These are phyloP conservation scores for Trichoderma afroharzianum DNA, from an alignment of 2,329 filamentous ascomycete species.

Conservation along the genomic window DNA sequence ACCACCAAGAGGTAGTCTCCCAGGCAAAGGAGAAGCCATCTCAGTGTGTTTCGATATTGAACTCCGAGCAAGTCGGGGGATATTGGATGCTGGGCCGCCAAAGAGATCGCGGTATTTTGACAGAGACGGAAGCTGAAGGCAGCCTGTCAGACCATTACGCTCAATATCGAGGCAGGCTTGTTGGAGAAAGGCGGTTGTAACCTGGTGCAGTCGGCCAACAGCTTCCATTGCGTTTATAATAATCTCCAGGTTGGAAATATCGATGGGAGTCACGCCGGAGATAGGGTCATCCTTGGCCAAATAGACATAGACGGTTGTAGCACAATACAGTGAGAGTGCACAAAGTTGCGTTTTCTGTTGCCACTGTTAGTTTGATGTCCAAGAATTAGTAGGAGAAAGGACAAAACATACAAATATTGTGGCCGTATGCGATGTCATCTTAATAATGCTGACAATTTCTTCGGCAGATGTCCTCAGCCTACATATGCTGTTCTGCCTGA, in stretches of 20 bases:
- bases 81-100: slow-evolving; percentile 33
- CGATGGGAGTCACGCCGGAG: slow-evolving; percentile 50
- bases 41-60: slow-evolving; percentile 40
- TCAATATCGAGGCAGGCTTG: slow-evolving; percentile 83
- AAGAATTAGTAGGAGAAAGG: background rate
- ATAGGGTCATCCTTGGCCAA: slow-evolving; percentile 65
- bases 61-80: slow-evolving; percentile 48
- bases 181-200: slow-evolving; percentile 80
- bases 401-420: slow-evolving; percentile 56
- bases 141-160: slow-evolving; percentile 38
- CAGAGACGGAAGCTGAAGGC: slow-evolving; percentile 36
- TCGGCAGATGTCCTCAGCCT: slow-evolving; percentile 76
- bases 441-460: slow-evolving; percentile 81
- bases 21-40: slow-evolving; percentile 41
- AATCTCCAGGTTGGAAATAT: slow-evolving; percentile 61
- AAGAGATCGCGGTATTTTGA: slow-evolving; percentile 32
- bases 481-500: slow-evolving; percentile 67
- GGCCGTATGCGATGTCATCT: slow-evolving; percentile 69
- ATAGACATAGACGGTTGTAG: slow-evolving; percentile 78
- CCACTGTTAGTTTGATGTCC: background rate
- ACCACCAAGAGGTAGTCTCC: slow-evolving; percentile 39
- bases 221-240: slow-evolving; percentile 74
- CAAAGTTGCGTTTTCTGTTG: slow-evolving; percentile 34
- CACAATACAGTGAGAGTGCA: slow-evolving; percentile 80
- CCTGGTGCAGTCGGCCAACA: slow-evolving; percentile 66